These are phyloP conservation scores for Apiotrichum veenhuisii DNA, from an alignment of 1,284 basidiomycete genomes.

Conservation along the genomic window DNA sequence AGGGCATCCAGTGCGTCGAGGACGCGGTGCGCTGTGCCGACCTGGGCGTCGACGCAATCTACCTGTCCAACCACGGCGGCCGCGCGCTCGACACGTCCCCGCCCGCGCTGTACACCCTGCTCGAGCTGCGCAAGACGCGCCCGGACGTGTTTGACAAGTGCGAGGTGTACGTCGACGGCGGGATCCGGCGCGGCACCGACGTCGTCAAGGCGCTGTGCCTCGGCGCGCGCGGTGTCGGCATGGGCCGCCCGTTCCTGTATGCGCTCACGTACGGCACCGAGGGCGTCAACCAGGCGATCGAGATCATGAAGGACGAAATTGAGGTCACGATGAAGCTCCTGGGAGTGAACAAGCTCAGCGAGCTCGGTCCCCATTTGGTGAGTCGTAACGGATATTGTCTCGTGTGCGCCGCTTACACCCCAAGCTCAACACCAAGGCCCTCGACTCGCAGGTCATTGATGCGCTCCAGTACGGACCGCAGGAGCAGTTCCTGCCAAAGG, in stretches of 20 bases:
- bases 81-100: constrained; percentile 45
- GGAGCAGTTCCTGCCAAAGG: constrained; percentile 12
- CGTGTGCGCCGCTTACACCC: not conserved
- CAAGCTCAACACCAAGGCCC: constrained; percentile 37
- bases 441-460: constrained; percentile 29
- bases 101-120: constrained; percentile 49
- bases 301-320: constrained; percentile 74
- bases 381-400: constrained; percentile 6
- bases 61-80: constrained; percentile 48
- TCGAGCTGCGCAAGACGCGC: constrained; percentile 48
- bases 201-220: constrained; percentile 54
- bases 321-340: constrained; percentile 71
- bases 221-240: constrained; percentile 52
- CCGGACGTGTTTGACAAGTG: constrained; percentile 48
- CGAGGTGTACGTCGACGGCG: constrained; percentile 52
- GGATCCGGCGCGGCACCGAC: constrained; percentile 52
- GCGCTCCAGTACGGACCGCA: constrained; percentile 25
- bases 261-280: constrained; percentile 46
- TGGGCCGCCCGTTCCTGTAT: constrained; percentile 52
- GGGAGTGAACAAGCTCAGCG: constrained; percentile 63
- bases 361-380: constrained; percentile 48
- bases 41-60: constrained; percentile 49
- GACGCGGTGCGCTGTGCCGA: constrained; percentile 49
- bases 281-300: constrained; percentile 50
- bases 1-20: constrained; percentile 50